These are phyloP conservation scores for Wickerhamiella occidentalis DNA, from an alignment of 805 yeast genomes.

Conservation along the genomic window DNA sequence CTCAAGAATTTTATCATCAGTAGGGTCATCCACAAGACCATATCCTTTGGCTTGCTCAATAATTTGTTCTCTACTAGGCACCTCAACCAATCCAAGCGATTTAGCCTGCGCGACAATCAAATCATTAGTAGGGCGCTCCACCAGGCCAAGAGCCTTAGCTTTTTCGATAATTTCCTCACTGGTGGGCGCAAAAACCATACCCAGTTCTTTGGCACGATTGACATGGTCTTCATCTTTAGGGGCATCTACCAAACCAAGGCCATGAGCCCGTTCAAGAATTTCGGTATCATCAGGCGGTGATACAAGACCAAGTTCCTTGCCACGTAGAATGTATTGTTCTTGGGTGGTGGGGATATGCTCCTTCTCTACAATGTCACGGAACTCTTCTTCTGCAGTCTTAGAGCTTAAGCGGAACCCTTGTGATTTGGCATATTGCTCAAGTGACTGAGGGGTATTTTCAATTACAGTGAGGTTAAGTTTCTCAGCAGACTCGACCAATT, in stretches of 20 bases:
- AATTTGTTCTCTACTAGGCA: slow-evolving; percentile 15
- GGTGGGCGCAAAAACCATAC: slow-evolving; percentile 8
- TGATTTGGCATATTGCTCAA: slow-evolving; percentile 12
- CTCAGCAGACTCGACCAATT: slow-evolving; percentile 22
- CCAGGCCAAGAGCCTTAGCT: slow-evolving; percentile 7
- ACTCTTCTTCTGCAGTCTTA: slow-evolving; percentile 24
- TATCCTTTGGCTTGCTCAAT: slow-evolving; percentile 13
- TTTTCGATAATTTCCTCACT: slow-evolving; percentile 11
- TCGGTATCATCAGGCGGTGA: slow-evolving; percentile 8
- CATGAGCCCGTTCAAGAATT: slow-evolving; percentile 9
- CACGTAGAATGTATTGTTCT: slow-evolving; percentile 14
- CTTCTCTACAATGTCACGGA: slow-evolving; percentile 20
- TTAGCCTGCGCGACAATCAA: neutral
- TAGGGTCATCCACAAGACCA: slow-evolving; percentile 29
- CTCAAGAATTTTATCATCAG: slow-evolving; percentile 37
- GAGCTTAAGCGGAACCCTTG: slow-evolving; percentile 30
- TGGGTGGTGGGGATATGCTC: slow-evolving; percentile 18
- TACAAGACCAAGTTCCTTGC: slow-evolving; percentile 20
- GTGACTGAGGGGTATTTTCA: neutral
- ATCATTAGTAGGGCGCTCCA: neutral
- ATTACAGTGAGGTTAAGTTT: slow-evolving; percentile 18
- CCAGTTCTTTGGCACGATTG: neutral
- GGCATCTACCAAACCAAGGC: neutral
- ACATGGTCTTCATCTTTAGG: neutral
- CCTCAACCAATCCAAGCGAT: slow-evolving; percentile 44